Conservation (phyloP, 1,139 yeast genomes). For the Meyerozyma elateridarum region DNA sequence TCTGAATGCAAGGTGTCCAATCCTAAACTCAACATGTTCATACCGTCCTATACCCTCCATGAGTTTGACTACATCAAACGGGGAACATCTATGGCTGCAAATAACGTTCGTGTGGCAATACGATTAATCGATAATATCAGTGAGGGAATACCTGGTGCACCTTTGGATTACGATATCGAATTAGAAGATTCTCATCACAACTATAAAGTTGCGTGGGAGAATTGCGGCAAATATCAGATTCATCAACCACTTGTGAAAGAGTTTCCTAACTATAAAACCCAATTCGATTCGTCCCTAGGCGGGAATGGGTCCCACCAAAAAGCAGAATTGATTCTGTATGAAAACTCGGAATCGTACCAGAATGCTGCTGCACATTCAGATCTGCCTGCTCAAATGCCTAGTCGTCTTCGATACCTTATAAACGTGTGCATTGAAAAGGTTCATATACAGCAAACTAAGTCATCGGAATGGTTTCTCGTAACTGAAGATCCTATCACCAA, state of each 20-base stretch:
- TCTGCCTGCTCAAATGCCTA: conserved; percentile 44
- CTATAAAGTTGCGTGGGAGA: conserved; percentile 37
- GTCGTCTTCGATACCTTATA: conserved; percentile 42
- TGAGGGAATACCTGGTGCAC: conserved; percentile 14
- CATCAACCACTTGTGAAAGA: conserved; percentile 43
- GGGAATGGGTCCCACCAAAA: conserved; percentile 8
- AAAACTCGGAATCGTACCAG: conserved; percentile 26
- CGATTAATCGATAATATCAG: conserved; percentile 45
- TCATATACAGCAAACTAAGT: conserved; percentile 27
- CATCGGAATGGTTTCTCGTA: conserved; percentile 44
- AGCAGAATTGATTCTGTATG: conserved; percentile 29
- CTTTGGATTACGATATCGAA: conserved; percentile 9
- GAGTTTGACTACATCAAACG: conserved; percentile 53
- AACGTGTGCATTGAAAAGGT: conserved; percentile 48
- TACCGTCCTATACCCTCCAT: conserved; percentile 54
- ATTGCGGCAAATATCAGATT: conserved; percentile 40
- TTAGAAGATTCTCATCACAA: conserved; percentile 10
- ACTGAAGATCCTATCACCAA: conserved; percentile 52
- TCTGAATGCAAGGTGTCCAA: conserved; percentile 16
- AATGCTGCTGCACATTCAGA: conserved; percentile 26
- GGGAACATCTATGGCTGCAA: conserved; percentile 50
- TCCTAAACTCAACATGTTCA: conserved; percentile 27
- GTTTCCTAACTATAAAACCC: conserved; percentile 40
- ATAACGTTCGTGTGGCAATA: conserved; percentile 55
- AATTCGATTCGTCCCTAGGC: conserved; percentile 17